Conservation (phyloP, 2,329 filamentous ascomycete genomes). For the Arthrobotrys musiformis region DNA sequence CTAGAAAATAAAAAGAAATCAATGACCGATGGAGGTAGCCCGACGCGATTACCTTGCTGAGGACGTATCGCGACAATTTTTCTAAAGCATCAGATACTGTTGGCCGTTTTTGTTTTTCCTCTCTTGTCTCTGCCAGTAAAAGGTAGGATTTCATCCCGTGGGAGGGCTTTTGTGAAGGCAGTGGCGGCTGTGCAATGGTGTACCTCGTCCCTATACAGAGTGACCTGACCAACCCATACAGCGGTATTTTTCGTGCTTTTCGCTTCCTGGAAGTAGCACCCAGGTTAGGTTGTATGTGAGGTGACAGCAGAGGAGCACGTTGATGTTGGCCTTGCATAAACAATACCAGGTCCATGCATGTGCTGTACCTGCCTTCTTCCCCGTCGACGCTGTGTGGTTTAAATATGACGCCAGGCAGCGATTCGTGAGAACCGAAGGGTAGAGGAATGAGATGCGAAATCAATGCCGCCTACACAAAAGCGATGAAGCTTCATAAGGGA, state of each 20-base stretch:
- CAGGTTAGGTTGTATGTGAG: constrained; percentile 17
- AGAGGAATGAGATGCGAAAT: constrained; percentile 24
- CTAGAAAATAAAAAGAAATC: constrained; percentile 13
- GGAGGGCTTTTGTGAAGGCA: constrained; percentile 16
- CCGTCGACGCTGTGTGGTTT: constrained; percentile 17
- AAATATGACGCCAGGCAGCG: constrained; percentile 31
- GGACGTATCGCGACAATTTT: constrained; percentile 23
- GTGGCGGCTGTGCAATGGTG: constrained; percentile 40
- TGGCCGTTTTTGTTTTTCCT: background rate
- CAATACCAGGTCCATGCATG: constrained; percentile 52
- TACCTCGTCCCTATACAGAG: constrained; percentile 10
- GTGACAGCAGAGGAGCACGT: constrained; percentile 38
- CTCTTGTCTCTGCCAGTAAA: constrained; percentile 23
- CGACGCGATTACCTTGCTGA: constrained; percentile 23
- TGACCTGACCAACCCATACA: constrained; percentile 5
- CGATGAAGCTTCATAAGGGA: background rate
- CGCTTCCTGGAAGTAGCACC: constrained; percentile 7
- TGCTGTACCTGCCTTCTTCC: constrained; percentile 50
- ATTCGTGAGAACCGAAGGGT: constrained; percentile 8
- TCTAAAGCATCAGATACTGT: constrained; percentile 9
- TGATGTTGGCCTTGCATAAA: constrained; percentile 55
- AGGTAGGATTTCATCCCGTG: constrained; percentile 28
- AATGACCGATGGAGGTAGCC: constrained; percentile 12
- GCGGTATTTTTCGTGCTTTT: constrained; percentile 24
- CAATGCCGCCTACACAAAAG: background rate